A percentile compares a stretch with the other conserved stretches of the same genome.
Conservation (phyloP, 2,329 filamentous ascomycete species). For the Fusarium sp. region DNA sequence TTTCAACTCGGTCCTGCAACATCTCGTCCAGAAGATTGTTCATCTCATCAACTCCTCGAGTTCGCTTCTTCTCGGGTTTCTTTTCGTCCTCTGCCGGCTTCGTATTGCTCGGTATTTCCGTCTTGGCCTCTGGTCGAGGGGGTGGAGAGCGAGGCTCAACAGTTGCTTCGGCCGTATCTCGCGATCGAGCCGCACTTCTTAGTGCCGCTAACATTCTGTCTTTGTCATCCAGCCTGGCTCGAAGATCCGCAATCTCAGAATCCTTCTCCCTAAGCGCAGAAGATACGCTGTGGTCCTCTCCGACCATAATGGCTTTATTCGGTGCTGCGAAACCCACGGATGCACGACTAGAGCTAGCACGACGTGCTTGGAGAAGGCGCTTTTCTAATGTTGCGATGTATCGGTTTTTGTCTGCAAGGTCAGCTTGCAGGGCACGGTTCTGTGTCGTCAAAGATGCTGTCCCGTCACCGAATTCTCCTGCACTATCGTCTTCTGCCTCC, state of each 20-base stretch:
- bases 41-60: conserved; percentile 88
- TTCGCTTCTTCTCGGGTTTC: conserved; percentile 65
- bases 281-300: conserved; percentile 82
- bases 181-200: conserved; percentile 85
- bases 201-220: conserved; percentile 92
- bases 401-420: conserved; percentile 94
- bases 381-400: conserved; percentile 97
- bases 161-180: conserved; percentile 79
- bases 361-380: conserved; percentile 87
- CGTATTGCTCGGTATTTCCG: conserved; percentile 27
- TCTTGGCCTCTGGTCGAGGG: conserved; percentile 30
- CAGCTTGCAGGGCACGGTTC: conserved; percentile 91
- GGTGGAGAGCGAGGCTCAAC: conserved; percentile 52
- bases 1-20: conserved; percentile 90
- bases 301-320: conserved; percentile 75
- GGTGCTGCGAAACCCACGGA: conserved; percentile 77
- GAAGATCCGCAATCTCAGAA: conserved; percentile 90
- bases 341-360: conserved; percentile 89
- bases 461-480: conserved; percentile 88
- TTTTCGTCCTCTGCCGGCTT: conserved; percentile 53
- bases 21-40: conserved; percentile 95
- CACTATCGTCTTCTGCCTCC: conserved; percentile 75
- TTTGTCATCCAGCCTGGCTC: conserved; percentile 91
- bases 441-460: conserved; percentile 86
- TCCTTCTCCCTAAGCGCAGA: conserved; percentile 88